Evolutionary conservation across 108 stramenopile species (phyloP).

Genomic region (Nannochloropsis gaditana): DNA sequence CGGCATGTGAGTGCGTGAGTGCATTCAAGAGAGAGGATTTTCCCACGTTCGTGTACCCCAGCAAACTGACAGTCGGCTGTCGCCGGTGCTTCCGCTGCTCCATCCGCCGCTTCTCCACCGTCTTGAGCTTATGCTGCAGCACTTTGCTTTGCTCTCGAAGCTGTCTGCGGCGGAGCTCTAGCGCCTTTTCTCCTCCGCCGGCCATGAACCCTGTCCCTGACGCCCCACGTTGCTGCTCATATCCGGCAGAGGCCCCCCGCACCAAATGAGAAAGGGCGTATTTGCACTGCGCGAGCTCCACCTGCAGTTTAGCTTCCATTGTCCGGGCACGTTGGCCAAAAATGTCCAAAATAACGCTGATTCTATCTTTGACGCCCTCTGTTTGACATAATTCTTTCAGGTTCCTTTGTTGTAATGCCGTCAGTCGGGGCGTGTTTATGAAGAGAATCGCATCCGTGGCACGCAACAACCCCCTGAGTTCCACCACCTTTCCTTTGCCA

Average conservation of each 20-base stretch:
- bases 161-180: slow-evolving; percentile 84
- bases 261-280: slow-evolving; percentile 77
- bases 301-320: slow-evolving; percentile 84
- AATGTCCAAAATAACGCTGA: slow-evolving; percentile 84
- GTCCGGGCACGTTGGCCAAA: slow-evolving; percentile 90
- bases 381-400: slow-evolving; percentile 42
- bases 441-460: slow-evolving; percentile 61
- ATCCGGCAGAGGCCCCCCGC: slow-evolving; percentile 78
- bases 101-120: slow-evolving; percentile 72
- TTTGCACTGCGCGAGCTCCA: slow-evolving; percentile 81
- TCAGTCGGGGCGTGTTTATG: slow-evolving; percentile 75
- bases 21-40: slow-evolving; percentile 81
- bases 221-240: slow-evolving; percentile 68
- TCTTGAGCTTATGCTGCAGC: slow-evolving; percentile 77
- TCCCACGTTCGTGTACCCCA: slow-evolving; percentile 94
- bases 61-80: slow-evolving; percentile 61
- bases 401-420: slow-evolving; percentile 76
- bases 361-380: slow-evolving; percentile 66
- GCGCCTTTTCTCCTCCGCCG: slow-evolving; percentile 83
- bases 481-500: slow-evolving; percentile 51
- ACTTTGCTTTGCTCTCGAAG: slow-evolving; percentile 73
- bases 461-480: slow-evolving; percentile 58
- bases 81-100: slow-evolving; percentile 64
- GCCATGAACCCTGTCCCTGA: slow-evolving; percentile 62
- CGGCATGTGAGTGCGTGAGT: slow-evolving; percentile 71